Conservation (phyloP, 768 basidiomycete genomes). For the Ramaria sp. region DNA sequence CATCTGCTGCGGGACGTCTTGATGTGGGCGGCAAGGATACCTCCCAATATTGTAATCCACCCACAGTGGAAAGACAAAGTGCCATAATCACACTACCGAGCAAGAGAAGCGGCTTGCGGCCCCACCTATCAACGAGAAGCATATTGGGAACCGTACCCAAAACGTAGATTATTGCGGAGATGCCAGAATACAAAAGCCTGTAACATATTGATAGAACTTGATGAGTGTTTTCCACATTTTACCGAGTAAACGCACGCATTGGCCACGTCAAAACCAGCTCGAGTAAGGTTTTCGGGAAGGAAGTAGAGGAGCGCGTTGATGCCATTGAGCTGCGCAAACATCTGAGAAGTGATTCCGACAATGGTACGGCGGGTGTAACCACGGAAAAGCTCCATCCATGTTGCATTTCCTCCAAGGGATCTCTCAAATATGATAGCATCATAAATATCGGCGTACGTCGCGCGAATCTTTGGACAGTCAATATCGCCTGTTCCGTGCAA, state of each 20-base stretch:
- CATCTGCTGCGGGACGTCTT: slow-evolving; percentile 6
- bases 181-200: slow-evolving; percentile 10
- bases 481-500: slow-evolving; percentile 5
- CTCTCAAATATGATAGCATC: slow-evolving; percentile 5
- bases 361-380: slow-evolving; percentile 3
- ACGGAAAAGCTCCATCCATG: slow-evolving; percentile 12
- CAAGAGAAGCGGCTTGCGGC: neutral
- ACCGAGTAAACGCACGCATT: neutral
- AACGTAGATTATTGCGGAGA: slow-evolving; percentile 18
- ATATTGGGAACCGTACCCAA: slow-evolving; percentile 13
- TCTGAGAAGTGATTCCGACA: slow-evolving; percentile 3
- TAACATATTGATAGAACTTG: neutral
- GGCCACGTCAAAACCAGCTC: slow-evolving; percentile 30
- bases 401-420: slow-evolving; percentile 3
- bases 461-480: neutral
- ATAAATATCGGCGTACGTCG: slow-evolving; percentile 5
- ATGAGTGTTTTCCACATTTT: neutral
- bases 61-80: neutral
- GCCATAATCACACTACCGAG: slow-evolving; percentile 1
- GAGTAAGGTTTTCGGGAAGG: slow-evolving; percentile 5
- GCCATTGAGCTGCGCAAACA: slow-evolving; percentile 43
- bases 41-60: slow-evolving; percentile 1
- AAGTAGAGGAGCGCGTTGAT: slow-evolving; percentile 23
- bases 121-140: neutral
- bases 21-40: slow-evolving; percentile 15